phyloP scores from a whole-genome alignment of 805 yeast genomes.

The Cyberlindnera suaveolens region DNA sequence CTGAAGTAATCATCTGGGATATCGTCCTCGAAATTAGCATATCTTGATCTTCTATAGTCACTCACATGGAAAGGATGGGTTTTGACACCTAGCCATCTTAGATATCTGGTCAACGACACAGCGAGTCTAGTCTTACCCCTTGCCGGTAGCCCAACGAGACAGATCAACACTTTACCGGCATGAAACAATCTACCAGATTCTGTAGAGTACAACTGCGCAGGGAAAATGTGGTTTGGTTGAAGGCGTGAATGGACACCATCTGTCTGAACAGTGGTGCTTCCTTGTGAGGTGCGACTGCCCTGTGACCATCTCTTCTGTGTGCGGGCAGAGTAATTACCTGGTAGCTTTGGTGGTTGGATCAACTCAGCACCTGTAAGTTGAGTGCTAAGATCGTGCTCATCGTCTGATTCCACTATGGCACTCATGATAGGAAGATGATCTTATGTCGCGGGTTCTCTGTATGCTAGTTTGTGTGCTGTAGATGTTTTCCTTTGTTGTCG shows the following conservation, averaged over 20 bases:
- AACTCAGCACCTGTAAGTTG: conserved; percentile 21
- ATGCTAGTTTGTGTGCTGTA: too few relatives aligned
- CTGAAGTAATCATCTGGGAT: conserved; percentile 68
- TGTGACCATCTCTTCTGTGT: conserved; percentile 44
- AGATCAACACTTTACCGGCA: conserved; percentile 89
- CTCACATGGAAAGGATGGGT: conserved; percentile 90
- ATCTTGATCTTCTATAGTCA: conserved; percentile 67
- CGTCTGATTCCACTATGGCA: conserved; percentile 27
- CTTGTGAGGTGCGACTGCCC: conserved; percentile 13
- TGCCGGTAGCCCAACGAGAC: conserved; percentile 90
- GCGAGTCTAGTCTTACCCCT: conserved; percentile 92
- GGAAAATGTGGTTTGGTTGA: conserved; percentile 63
- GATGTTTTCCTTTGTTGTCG: too few relatives aligned
- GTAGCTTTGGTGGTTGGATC: conserved; percentile 36
- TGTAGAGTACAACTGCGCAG: conserved; percentile 90
- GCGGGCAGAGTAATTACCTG: conserved; percentile 53
- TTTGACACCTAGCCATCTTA: conserved; percentile 94
- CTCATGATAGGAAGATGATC: conserved; percentile 18
- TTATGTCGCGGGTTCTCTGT: not conserved
- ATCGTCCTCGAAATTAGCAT: conserved; percentile 30
- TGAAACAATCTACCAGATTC: conserved; percentile 90
- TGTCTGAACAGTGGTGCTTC: conserved; percentile 11
- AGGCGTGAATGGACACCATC: conserved; percentile 68
- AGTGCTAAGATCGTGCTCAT: conserved; percentile 20
- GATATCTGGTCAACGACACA: conserved; percentile 83